Base-by-base conservation (phyloP, 495 filamentous ascomycete genomes). In the Podospora appendiculata region DNA sequence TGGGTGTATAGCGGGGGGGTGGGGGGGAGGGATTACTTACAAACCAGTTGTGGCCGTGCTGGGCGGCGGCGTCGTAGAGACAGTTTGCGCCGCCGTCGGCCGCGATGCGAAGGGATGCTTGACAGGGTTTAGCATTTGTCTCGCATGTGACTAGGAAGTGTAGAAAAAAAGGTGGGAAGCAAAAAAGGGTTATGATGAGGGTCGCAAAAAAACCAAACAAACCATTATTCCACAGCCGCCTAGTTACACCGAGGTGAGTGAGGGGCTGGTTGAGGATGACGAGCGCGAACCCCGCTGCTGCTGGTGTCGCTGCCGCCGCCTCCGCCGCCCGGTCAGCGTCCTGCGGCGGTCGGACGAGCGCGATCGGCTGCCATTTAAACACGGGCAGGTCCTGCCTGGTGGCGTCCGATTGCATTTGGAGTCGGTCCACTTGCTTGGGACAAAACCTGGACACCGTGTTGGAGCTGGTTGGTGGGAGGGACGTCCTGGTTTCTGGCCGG, bases 1-100 rank as follows among this genome's bases (percentile, higher is more conserved):
- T 45, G 12, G 13, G n/a, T n/a, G 51, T 36, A 14, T 42, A n/a
- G 18, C 16, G 32, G 36, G 33, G 45, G 32, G 25, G 44, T n/a
- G 16, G 13, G 40, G 14, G 11, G 12, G 14, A 11, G 11, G 25
- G 13, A 3, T 35, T 14, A 16, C 59, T 32, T 47, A 67, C 66
- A 45, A 66, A 61, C 1, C 32, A 51, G 16, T 40, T 1, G 43
- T 64, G 53, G 39, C 53, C 51, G 0, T 45, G 47, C 14, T 53
- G 16, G 1, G 58, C 57, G 33, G 75, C 68, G 9, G 74, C 67
- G 45, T 90, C 82, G 55, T 85, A 81, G 34, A 95, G 75, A 11
- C 77, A 75, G 68, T 98, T 96, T 42, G 90, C 90, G 19, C 89
- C 93, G 36, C 93, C 93, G 73, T 98, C 93, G 25, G 89, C 93